These are phyloP conservation scores for Vishniacozyma victoriae DNA, from an alignment of 768 basidiomycete genomes.

Conservation along the genomic window DNA sequence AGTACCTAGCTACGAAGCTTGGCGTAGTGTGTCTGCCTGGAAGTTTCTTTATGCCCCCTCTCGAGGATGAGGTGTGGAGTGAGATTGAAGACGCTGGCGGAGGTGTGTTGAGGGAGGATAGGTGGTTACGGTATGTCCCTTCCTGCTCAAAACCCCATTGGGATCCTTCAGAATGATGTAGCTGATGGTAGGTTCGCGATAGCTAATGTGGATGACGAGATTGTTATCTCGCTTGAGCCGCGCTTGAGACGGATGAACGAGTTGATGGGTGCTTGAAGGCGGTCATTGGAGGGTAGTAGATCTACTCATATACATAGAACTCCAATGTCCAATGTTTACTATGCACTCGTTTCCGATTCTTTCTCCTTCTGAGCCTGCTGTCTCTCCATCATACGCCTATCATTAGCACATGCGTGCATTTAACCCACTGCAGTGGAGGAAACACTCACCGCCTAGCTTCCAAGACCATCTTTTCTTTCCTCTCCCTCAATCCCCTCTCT, in stretches of 20 bases:
- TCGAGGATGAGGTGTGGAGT: conserved; percentile 21
- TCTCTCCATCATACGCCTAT: conserved; percentile 32
- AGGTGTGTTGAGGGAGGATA: conserved; percentile 50
- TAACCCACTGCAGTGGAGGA: no score
- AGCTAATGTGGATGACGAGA: conserved; percentile 67
- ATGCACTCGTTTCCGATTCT: no score
- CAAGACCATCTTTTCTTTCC: conserved; percentile 46
- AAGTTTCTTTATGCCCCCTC: conserved; percentile 55
- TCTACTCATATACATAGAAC: not conserved
- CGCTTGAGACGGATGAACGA: conserved; percentile 37
- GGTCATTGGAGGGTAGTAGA: conserved; percentile 1
- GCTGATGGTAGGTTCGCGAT: conserved; percentile 59
- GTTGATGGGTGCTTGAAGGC: no score
- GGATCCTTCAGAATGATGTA: not conserved
- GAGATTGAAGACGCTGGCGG: conserved; percentile 27
- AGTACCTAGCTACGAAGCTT: conserved; percentile 56
- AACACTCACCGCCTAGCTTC: conserved; percentile 43
- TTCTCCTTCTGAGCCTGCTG: no score
- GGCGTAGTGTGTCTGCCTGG: conserved; percentile 67
- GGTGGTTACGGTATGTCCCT: conserved; percentile 54
- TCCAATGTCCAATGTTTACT: no score
- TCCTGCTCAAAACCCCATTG: not conserved
- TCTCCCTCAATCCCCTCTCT: conserved; percentile 35
- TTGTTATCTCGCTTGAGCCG: conserved; percentile 31
- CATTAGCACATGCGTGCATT: not conserved